A percentile compares a stretch with the other conserved stretches of the same genome.
Evolutionary conservation across 495 filamentous ascomycete species (phyloP).

Genomic region (Podospora sp.): DNA sequence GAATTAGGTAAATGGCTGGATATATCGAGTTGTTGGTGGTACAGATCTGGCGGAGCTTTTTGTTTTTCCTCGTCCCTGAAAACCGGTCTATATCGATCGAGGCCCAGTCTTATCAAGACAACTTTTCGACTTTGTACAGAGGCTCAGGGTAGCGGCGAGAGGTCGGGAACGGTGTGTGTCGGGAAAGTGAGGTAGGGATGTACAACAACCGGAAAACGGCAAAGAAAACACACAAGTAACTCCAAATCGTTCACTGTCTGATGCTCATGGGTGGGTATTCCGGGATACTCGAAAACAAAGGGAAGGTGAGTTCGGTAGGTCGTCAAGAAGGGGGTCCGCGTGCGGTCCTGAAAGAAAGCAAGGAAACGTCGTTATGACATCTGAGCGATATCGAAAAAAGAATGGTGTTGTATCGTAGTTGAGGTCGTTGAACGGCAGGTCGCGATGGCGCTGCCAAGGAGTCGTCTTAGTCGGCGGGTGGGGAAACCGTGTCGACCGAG

Average conservation of each 20-base stretch:
- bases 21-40: slow-evolving; percentile 35
- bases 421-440: slow-evolving; percentile 14
- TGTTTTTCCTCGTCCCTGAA: slow-evolving; percentile 40
- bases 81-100: slow-evolving; percentile 46
- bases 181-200: slow-evolving; percentile 42
- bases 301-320: slow-evolving; percentile 40
- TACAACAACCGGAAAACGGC: slow-evolving; percentile 48
- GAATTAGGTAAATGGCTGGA: slow-evolving; percentile 33
- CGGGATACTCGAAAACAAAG: slow-evolving; percentile 53
- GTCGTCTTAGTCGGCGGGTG: not conserved
- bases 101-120: slow-evolving; percentile 38
- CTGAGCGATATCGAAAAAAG: slow-evolving; percentile 51
- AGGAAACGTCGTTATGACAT: slow-evolving; percentile 71
- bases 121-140: slow-evolving; percentile 50
- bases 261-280: slow-evolving; percentile 68
- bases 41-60: slow-evolving; percentile 40
- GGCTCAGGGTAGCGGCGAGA: slow-evolving; percentile 27
- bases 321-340: slow-evolving; percentile 52
- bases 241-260: slow-evolving; percentile 62
- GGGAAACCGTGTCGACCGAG: slow-evolving; percentile 10
- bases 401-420: slow-evolving; percentile 44
- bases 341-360: slow-evolving; percentile 52
- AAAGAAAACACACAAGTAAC: slow-evolving; percentile 51
- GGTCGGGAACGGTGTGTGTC: slow-evolving; percentile 30
- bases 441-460: slow-evolving; percentile 15